Evolutionary conservation across 257 asterid species (phyloP).

Genomic region (Fraxinus quadrangulata): DNA sequence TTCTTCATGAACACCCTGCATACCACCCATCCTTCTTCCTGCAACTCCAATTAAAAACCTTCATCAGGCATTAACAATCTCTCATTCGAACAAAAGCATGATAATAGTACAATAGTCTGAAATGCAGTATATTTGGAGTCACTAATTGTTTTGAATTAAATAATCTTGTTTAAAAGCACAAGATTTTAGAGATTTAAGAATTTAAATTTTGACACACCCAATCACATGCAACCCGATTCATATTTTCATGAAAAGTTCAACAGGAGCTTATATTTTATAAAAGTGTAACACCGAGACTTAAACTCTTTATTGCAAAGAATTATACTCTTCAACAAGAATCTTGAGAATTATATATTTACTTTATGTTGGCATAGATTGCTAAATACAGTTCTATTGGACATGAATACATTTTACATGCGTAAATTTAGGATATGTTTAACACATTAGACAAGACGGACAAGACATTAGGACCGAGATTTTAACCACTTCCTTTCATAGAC

Average conservation of each 20-base stretch:
- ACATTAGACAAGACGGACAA: neutral
- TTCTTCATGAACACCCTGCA: conserved; percentile 72
- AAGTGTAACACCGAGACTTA: neutral
- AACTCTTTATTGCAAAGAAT: no score
- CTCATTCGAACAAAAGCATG: neutral
- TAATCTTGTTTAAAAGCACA: neutral
- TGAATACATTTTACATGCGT: no score
- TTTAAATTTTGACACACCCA: neutral
- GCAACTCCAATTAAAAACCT: neutral
- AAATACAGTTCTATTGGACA: no score
- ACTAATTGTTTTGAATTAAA: no score
- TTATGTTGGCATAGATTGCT: no score
- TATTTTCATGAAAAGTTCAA: no score
- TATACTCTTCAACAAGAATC: no score
- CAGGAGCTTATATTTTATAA: neutral
- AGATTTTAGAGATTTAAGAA: neutral
- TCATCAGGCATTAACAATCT: neutral
- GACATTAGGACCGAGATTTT: neutral
- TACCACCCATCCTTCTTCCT: conserved; percentile 87
- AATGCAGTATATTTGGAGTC: no score
- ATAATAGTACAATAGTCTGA: neutral
- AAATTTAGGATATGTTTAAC: neutral
- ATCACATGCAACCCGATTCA: neutral
- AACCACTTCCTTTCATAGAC: neutral
- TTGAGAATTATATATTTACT: no score